Evolutionary conservation across 345 rosid genomes (phyloP), one percentile per base, ranked within the genome.

Genomic region (Acer negundo): DNA sequence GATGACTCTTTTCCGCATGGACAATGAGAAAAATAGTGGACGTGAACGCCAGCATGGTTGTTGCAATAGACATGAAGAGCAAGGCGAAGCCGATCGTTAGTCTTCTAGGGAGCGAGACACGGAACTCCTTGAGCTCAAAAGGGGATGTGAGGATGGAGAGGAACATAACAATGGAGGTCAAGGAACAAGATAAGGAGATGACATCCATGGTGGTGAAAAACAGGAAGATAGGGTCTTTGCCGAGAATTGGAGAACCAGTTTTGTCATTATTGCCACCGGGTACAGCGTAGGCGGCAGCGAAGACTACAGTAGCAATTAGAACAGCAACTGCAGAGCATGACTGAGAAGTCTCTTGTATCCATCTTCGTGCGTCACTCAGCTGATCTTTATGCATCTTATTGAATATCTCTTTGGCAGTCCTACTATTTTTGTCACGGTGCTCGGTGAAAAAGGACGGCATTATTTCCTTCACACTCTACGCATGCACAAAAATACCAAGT

Each of bases 61-160:
- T 38, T 17, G 79, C 20, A 12, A 80, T 63, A 0, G 79, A 69
- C 66, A 80, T 28, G 79, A 80, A 77, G 47, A 83, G 86, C 4
- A 74, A 69, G 6, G 59, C 38, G 77, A 83, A 80, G 26, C 83
- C 86, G 3, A 77, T 7, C 4, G 62, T 53, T 1, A 83, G 67
- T 10, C 75, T 74, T 2, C 26, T 59, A 6, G 86, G 83, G 47
- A 83, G 74, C 0, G 35, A 76, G 23, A 6, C 16, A 26, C 0
- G 53, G 69, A 83, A 83, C 12, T 80, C 81, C 2, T 40, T 13
- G 11, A 35, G 7, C 56, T 69, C 70, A 2, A 47, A 67, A 1
- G 86, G 74, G 6, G 81, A 77, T 1, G 83, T 80, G 20, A 80
- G 79, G 53, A 80, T 9, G 0, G 81, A 83, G 0, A 83, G 83